Evolutionary conservation across 768 basidiomycete genomes (phyloP).

Genomic region (Kwoniella sp.): DNA sequence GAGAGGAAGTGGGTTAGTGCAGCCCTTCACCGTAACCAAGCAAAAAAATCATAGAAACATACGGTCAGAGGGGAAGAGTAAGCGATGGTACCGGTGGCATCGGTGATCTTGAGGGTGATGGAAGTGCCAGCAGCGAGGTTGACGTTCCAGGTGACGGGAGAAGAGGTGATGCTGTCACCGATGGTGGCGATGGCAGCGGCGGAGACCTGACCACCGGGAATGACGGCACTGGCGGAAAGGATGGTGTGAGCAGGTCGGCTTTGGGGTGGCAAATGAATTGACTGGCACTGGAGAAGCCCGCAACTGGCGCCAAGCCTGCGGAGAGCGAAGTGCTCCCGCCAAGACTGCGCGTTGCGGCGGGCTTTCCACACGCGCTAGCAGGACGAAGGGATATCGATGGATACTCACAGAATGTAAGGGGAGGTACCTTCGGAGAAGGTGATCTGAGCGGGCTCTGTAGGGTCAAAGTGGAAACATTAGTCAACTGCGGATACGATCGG

Average conservation of each 20-base stretch:
- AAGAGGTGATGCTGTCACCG: constrained; percentile 4
- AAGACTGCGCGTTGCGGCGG: background rate
- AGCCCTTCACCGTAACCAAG: background rate
- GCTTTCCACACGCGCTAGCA: background rate
- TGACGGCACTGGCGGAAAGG: constrained; percentile 49
- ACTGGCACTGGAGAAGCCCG: too few relatives aligned
- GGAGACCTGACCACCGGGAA: constrained; percentile 44
- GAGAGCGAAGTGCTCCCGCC: too few relatives aligned
- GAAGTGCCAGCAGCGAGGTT: constrained; percentile 50
- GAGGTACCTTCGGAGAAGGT: constrained; percentile 37
- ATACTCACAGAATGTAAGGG: constrained; percentile 46
- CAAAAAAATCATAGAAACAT: background rate
- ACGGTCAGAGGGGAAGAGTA: constrained; percentile 42
- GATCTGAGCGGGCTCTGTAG: constrained; percentile 32
- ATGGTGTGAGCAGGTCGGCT: too few relatives aligned
- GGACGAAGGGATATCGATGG: background rate
- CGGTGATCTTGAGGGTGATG: constrained; percentile 62
- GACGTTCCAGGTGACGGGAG: constrained; percentile 42
- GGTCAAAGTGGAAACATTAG: too few relatives aligned
- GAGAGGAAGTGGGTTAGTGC: background rate
- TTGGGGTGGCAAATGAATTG: too few relatives aligned
- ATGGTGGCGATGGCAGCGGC: constrained; percentile 37
- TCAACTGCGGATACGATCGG: too few relatives aligned
- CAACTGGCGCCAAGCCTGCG: too few relatives aligned
- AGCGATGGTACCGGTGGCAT: constrained; percentile 56